Percentiles rank a stretch among this genome's conserved stretches.
Evolutionary conservation across 495 filamentous ascomycete genomes (phyloP).

Genomic region (Achaetomiella virescens): DNA sequence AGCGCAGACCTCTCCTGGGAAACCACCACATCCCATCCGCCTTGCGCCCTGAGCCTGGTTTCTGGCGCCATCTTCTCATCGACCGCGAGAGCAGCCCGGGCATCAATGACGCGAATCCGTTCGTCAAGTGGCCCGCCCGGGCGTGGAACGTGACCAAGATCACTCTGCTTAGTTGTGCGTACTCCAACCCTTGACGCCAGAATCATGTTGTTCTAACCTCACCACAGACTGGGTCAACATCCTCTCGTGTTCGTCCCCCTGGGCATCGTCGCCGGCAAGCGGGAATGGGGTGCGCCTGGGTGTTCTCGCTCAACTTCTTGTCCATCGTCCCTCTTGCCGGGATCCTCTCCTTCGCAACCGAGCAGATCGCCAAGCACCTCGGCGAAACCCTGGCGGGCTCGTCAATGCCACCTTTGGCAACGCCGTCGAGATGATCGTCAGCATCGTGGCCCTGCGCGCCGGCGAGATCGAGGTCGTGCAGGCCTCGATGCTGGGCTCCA

Average conservation of each 20-base stretch:
- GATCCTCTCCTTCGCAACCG: constrained; percentile 89
- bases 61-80: constrained; percentile 38
- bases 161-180: constrained; percentile 50
- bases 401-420: constrained; percentile 97
- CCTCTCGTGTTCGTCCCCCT: constrained; percentile 85
- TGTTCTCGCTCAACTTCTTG: constrained; percentile 89
- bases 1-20: constrained; percentile 11
- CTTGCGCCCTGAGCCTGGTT: constrained; percentile 8
- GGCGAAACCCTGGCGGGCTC: constrained; percentile 89
- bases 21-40: background rate
- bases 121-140: constrained; percentile 53
- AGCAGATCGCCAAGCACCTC: constrained; percentile 76
- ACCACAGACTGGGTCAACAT: constrained; percentile 68
- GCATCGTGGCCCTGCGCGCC: constrained; percentile 80
- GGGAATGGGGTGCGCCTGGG: constrained; percentile 68
- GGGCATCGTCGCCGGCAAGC: constrained; percentile 70
- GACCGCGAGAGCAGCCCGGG: constrained; percentile 42
- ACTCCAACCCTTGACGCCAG: background rate
- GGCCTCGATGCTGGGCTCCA: constrained; percentile 94
- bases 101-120: constrained; percentile 41
- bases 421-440: constrained; percentile 97
- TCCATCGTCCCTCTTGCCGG: constrained; percentile 93
- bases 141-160: constrained; percentile 46
- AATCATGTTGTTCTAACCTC: constrained; percentile 5
- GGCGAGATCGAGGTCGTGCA: constrained; percentile 92